These are phyloP conservation scores for Straminergon stramineum DNA, from an alignment of 225 moss, liverwort and hornwort species.

Conservation along the genomic window DNA sequence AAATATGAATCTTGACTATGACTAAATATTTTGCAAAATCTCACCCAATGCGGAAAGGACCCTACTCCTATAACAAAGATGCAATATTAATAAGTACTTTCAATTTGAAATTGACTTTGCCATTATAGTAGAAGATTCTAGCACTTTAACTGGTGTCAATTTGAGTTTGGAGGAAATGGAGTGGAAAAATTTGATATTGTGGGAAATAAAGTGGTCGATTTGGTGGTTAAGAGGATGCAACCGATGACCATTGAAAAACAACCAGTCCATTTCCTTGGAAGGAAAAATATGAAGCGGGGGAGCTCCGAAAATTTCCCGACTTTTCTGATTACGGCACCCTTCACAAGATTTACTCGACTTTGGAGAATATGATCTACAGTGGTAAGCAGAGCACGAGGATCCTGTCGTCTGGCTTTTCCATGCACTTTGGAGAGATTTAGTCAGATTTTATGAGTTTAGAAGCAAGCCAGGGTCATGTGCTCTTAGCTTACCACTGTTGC, in stretches of 20 bases:
- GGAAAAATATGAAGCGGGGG: background rate
- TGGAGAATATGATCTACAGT: conserved; percentile 7
- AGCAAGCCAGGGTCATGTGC: background rate
- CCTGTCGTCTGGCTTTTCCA: background rate
- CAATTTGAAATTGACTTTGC: background rate
- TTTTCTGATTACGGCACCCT: conserved; percentile 4
- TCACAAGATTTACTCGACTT: background rate
- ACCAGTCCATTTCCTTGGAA: background rate
- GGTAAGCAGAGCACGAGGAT: conserved; percentile 19
- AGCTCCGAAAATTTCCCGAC: background rate
- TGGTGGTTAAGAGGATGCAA: background rate
- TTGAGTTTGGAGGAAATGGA: too few species aligned
- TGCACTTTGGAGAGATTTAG: conserved; percentile 10
- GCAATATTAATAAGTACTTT: background rate
- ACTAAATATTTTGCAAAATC: background rate
- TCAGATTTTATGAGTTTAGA: conserved; percentile 3
- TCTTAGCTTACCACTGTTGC: background rate
- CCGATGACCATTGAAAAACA: background rate
- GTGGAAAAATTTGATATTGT: background rate
- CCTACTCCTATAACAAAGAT: background rate
- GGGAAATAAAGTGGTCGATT: background rate
- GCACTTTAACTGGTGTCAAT: background rate
- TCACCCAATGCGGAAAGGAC: fast-evolving
- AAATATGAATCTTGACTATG: background rate
- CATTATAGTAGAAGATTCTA: background rate